Conservation (phyloP, 2,329 filamentous ascomycete genomes). For the Xylaria sp. region DNA sequence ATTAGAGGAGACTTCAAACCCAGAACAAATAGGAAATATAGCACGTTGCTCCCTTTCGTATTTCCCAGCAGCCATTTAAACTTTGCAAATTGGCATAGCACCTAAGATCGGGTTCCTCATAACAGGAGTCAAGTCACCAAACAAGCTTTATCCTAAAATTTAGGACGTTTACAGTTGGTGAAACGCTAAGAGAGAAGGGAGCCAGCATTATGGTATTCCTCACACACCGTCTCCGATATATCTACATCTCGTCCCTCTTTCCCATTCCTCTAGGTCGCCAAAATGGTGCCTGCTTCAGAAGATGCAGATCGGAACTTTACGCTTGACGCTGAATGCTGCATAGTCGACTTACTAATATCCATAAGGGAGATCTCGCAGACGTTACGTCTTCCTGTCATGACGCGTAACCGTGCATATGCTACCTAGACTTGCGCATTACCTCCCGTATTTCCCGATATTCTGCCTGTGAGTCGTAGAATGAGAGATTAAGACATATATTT, state of each 20-base stretch:
- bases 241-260: no score
- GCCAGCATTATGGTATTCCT: no score
- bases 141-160: neutral
- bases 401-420: neutral
- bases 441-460: neutral
- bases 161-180: no score
- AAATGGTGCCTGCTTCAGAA: neutral
- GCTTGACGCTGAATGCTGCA: neutral
- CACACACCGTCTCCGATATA: no score
- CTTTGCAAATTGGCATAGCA: neutral
- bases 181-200: no score
- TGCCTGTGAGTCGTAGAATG: neutral
- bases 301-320: slow-evolving; percentile 3
- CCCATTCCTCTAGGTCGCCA: neutral
- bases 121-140: neutral
- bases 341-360: neutral
- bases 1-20: neutral
- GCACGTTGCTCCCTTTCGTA: neutral
- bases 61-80: neutral
- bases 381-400: slow-evolving; percentile 13
- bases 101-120: neutral
- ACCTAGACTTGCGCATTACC: neutral
- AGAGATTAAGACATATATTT: neutral
- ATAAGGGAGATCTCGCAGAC: neutral
- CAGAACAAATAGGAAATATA: neutral